Percentiles rank a stretch among this genome's conserved stretches.
Evolutionary conservation across 2,329 filamentous ascomycete species (phyloP).

Genomic region (Aureobasidium sp.): DNA sequence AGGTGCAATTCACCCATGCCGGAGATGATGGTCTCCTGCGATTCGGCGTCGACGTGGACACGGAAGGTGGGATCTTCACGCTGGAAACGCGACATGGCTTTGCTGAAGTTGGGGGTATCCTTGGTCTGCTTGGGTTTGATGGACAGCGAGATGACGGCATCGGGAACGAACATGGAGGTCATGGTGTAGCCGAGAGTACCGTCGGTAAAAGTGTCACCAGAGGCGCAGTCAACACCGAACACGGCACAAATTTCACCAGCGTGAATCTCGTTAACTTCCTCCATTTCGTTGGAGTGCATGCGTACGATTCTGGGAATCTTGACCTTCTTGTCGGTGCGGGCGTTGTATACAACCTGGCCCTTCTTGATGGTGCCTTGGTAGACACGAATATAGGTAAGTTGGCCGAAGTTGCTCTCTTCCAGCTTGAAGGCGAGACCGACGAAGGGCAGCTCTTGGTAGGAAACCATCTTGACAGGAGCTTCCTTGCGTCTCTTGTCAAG

Average conservation of each 20-base stretch:
- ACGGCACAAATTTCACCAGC: slow-evolving; percentile 98
- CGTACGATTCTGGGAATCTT: slow-evolving; percentile 95
- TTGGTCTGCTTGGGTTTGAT: slow-evolving; percentile 93
- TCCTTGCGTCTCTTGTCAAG: slow-evolving; percentile 77
- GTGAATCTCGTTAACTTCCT: slow-evolving; percentile 85
- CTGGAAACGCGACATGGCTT: slow-evolving; percentile 98
- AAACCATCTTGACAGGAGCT: slow-evolving; percentile 75
- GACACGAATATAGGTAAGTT: slow-evolving; percentile 96
- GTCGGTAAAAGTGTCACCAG: slow-evolving; percentile 96
- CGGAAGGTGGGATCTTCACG: slow-evolving; percentile 97
- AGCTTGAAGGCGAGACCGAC: slow-evolving; percentile 97
- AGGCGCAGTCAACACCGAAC: slow-evolving; percentile 95
- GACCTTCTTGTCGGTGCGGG: slow-evolving; percentile 89
- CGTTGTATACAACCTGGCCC: slow-evolving; percentile 87
- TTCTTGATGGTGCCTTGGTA: slow-evolving; percentile 91
- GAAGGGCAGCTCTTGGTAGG: slow-evolving; percentile 89
- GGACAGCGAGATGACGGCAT: slow-evolving; percentile 94
- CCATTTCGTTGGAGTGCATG: slow-evolving; percentile 99
- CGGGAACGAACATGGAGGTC: slow-evolving; percentile 96
- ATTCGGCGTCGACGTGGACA: slow-evolving; percentile 84
- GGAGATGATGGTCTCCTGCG: slow-evolving; percentile 93
- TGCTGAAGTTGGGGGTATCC: slow-evolving; percentile 90
- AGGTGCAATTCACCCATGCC: slow-evolving; percentile 98
- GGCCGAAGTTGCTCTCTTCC: slow-evolving; percentile 96
- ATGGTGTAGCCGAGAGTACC: slow-evolving; percentile 88